Conservation (phyloP, 2,329 filamentous ascomycete species). For the Cadophora malorum region DNA sequence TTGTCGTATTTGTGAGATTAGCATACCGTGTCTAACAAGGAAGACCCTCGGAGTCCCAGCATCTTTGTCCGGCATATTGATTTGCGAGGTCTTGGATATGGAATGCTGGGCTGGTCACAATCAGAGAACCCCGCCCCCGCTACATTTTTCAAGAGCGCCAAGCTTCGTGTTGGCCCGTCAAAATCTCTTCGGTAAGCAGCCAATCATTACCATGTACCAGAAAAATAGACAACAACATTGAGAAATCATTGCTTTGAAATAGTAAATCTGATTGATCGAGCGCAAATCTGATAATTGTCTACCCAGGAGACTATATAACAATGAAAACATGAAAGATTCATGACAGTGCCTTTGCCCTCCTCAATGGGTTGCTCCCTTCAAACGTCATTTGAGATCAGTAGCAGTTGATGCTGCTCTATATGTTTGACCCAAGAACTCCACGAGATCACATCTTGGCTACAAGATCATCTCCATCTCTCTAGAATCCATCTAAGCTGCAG, state of each 20-base stretch:
- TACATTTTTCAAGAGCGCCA: background rate
- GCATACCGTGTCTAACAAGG: constrained; percentile 49
- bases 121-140: background rate
- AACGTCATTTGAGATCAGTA: no score
- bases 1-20: background rate
- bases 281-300: background rate
- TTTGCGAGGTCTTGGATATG: background rate
- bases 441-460: background rate
- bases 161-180: background rate
- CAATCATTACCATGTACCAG: background rate
- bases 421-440: background rate
- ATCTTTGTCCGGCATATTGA: constrained; percentile 47
- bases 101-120: background rate
- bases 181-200: background rate
- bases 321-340: no score
- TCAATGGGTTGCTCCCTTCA: no score
- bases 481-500: background rate
- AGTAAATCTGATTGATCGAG: background rate
- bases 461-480: background rate
- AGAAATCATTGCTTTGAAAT: background rate
- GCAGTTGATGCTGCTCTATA: background rate
- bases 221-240: background rate
- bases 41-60: constrained; percentile 49
- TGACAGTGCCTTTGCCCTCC: no score
- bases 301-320: no score